These are phyloP conservation scores for Funneliformis caledonium DNA, from an alignment of 371 early-diverging fungal species.

Conservation along the genomic window DNA sequence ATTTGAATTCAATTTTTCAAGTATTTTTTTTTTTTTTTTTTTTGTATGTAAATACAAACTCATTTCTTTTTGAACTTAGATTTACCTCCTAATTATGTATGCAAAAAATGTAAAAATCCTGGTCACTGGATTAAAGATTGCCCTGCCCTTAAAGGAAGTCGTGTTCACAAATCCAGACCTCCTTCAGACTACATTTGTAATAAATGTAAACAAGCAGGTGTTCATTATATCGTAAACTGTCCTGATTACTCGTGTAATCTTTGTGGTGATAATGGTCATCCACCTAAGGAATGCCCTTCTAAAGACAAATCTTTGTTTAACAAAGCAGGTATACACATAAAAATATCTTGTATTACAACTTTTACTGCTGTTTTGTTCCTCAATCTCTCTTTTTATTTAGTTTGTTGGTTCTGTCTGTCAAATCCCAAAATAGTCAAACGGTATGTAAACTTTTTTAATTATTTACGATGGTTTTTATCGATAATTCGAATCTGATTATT, in stretches of 20 bases:
- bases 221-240: conserved; percentile 67
- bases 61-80: not conserved
- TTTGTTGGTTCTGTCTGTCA: conserved; percentile 89
- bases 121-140: conserved; percentile 72
- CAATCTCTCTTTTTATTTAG: conserved; percentile 33
- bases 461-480: not conserved
- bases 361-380: not conserved
- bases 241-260: conserved; percentile 42
- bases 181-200: conserved; percentile 50
- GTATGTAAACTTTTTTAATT: conserved; percentile 25
- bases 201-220: conserved; percentile 64
- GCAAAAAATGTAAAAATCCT: conserved; percentile 59
- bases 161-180: not conserved
- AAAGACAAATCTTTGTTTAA: not conserved
- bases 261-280: conserved; percentile 5
- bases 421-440: conserved; percentile 82
- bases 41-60: not conserved
- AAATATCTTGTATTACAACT: not conserved
- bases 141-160: conserved; percentile 44
- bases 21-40: not conserved
- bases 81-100: conserved; percentile 57
- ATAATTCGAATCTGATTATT: not conserved
- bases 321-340: not conserved
- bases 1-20: not conserved
- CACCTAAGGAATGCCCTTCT: not conserved